Base-by-base conservation (phyloP, 192 early-diverging fungal species). In the Coemansia sp. region DNA sequence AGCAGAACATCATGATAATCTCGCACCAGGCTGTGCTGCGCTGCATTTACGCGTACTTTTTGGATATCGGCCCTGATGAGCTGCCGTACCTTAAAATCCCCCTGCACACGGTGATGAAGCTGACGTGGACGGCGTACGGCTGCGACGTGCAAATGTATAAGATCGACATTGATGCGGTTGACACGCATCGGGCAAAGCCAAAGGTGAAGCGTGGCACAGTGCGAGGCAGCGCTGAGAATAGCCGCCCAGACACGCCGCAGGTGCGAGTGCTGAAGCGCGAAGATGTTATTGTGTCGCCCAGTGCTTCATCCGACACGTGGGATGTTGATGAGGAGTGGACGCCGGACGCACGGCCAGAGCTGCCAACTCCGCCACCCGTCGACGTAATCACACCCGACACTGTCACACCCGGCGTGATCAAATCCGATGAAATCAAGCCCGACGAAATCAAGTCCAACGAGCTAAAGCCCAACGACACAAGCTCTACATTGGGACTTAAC, bases 11-110 rank as follows among this genome's bases (percentile, higher is more conserved):
- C 55, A 82, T 98, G 60, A 98, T 98, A 54, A 87, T 98, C 70
- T 94, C 94, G 17, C 98, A 99, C 72, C 98, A 99, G 62, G 98
- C 96, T 1, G 95, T 99, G 32, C 81, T 99, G 65, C 86, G 98
- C 22, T 95, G 93, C 72, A 90, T 99, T 56, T 98, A 99, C 72
- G 94, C 93, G 41, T 99, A 98, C 80, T 99, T 97, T 79, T 84
- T 96, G 76, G 93, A 95, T 58, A 89, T 92, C 66, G 84, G 86
- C 21, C 96, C 94, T 59, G 93, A 98, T 25, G 94, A 99, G 64
- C 76, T 99, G 39, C 98, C 98, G 0, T 99, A 99, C 61, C 88
- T 98, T 71, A 99, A 98, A 70, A 96, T 99, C 52, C 98, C 98
- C 5, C 83, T 99, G 51, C 98, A 99, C 72, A 94, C 95, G 0